Evolutionary conservation across 192 early-diverging fungal species (phyloP).

Genomic region (Dissophora globulifera): DNA sequence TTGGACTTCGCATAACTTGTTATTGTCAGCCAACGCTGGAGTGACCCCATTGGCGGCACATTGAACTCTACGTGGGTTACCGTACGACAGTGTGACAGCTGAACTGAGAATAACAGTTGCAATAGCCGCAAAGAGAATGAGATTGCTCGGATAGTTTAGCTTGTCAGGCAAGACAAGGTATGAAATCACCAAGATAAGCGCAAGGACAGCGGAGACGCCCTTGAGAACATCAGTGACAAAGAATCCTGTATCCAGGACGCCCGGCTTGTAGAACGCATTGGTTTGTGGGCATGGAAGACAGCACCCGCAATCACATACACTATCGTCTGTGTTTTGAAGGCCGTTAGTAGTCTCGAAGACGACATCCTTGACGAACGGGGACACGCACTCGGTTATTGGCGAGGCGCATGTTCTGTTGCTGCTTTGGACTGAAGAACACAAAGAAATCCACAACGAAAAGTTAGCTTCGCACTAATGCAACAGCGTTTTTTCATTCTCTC

Average conservation of each 20-base stretch:
- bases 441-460: no score
- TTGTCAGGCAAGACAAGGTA: constrained; percentile 58
- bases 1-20: constrained; percentile 46
- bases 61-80: constrained; percentile 50
- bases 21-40: constrained; percentile 41
- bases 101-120: constrained; percentile 40
- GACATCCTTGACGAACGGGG: no score
- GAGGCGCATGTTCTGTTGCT: no score
- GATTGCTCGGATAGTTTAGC: constrained; percentile 55
- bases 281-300: constrained; percentile 59
- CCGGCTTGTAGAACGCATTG: constrained; percentile 53
- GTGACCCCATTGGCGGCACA: constrained; percentile 33
- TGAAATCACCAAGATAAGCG: constrained; percentile 52
- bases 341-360: constrained; percentile 24
- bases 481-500: no score
- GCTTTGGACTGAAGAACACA: no score
- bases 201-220: constrained; percentile 33
- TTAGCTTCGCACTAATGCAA: no score
- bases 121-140: constrained; percentile 52
- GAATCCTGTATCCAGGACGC: constrained; percentile 47
- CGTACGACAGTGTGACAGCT: constrained; percentile 41
- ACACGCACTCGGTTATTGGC: no score
- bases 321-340: constrained; percentile 27
- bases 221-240: constrained; percentile 57
- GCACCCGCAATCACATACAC: constrained; percentile 49